These are phyloP conservation scores for Lagenidium sp. DNA, from an alignment of 352 stramenopile genomes.

Conservation along the genomic window DNA sequence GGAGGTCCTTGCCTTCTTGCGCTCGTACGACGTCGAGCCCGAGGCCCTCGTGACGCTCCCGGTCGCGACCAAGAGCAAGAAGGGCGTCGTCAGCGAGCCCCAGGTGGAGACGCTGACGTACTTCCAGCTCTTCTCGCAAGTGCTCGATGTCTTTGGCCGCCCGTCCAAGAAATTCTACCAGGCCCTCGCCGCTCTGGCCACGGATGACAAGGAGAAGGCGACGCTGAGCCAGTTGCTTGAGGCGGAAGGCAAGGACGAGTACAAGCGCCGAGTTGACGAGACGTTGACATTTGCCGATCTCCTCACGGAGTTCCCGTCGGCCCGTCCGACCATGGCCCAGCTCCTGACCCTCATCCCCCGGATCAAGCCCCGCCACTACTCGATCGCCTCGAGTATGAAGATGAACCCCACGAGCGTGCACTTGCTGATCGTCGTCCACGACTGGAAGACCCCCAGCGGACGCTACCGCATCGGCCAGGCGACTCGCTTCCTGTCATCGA, in stretches of 20 bases:
- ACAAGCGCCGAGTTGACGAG: constrained; percentile 73
- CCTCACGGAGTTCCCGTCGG: constrained; percentile 64
- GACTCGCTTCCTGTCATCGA: constrained; percentile 43
- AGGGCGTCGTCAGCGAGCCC: constrained; percentile 17
- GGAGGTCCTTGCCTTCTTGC: constrained; percentile 63
- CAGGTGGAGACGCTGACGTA: constrained; percentile 62
- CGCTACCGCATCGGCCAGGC: constrained; percentile 58
- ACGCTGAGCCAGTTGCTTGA: constrained; percentile 37
- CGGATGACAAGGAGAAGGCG: constrained; percentile 64
- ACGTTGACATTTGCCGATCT: constrained; percentile 71
- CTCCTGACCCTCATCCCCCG: constrained; percentile 63
- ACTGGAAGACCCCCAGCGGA: constrained; percentile 75
- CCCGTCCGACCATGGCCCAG: constrained; percentile 47
- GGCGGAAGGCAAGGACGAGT: constrained; percentile 73
- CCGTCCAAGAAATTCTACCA: constrained; percentile 83
- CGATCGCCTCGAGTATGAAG: constrained; percentile 87
- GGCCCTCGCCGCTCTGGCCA: constrained; percentile 46
- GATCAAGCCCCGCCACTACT: constrained; percentile 88
- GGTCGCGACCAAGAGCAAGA: constrained; percentile 50
- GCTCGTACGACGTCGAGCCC: constrained; percentile 51
- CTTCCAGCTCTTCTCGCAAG: constrained; percentile 74
- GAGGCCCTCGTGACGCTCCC: constrained; percentile 62
- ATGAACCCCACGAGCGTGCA: constrained; percentile 78
- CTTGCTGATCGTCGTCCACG: constrained; percentile 78
- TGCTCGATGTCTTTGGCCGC: constrained; percentile 79